These are phyloP conservation scores for Rhipidocladum racemiflorum DNA, from an alignment of 176 grass and related monocot species.

Conservation along the genomic window DNA sequence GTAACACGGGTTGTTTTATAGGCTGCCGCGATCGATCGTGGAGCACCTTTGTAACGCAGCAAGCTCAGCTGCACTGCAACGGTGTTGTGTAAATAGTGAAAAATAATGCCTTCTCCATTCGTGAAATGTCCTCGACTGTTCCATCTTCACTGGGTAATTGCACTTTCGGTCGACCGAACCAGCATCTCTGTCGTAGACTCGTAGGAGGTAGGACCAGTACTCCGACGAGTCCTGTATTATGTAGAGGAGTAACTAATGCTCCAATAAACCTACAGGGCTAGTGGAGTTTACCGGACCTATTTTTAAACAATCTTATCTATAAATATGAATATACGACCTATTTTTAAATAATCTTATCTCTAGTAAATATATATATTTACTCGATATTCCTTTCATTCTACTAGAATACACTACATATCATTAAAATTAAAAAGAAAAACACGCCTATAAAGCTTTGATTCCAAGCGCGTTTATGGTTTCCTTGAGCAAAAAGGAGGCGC, in stretches of 20 bases:
- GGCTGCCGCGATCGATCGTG: slow-evolving; percentile 27
- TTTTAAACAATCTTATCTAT: too few relatives aligned
- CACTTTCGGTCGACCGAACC: too few relatives aligned
- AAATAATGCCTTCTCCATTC: slow-evolving; percentile 14
- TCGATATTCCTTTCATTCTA: too few relatives aligned
- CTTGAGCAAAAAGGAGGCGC: background rate
- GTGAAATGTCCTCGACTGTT: background rate
- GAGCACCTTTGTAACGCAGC: slow-evolving; percentile 15
- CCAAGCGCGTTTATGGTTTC: too few relatives aligned
- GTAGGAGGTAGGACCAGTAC: background rate
- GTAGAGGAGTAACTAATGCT: background rate
- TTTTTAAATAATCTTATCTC: too few relatives aligned
- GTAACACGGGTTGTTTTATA: slow-evolving; percentile 26
- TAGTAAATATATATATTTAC: too few relatives aligned
- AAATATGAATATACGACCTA: too few relatives aligned
- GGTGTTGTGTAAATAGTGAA: slow-evolving; percentile 18
- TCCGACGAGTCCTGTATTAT: background rate
- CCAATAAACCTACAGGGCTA: background rate
- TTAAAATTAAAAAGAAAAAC: too few relatives aligned
- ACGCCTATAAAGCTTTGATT: too few relatives aligned
- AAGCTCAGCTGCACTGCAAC: slow-evolving; percentile 43
- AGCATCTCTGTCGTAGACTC: background rate
- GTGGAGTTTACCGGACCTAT: too few relatives aligned
- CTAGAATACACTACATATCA: too few relatives aligned
- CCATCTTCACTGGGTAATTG: background rate